Conservation (phyloP, 78 protist species). For the Planoprotostelium fungivorum region DNA sequence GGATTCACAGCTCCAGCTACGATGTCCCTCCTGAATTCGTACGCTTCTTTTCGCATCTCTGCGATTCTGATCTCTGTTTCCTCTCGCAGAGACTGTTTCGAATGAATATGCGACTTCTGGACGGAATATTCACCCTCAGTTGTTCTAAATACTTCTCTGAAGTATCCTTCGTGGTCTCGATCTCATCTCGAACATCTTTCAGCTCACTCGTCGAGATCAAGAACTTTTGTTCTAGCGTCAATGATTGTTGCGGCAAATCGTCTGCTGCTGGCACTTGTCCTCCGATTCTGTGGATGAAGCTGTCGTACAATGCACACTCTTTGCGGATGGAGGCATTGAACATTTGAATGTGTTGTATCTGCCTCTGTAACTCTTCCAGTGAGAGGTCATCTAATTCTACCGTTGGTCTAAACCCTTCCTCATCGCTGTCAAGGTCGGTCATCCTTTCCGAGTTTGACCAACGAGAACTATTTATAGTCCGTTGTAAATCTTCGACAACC, state of each 20-base stretch:
- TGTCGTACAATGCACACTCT: not conserved
- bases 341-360: not conserved
- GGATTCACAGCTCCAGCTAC: not conserved
- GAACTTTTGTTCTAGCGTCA: not conserved
- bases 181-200: not conserved
- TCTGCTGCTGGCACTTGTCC: not conserved
- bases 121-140: not conserved
- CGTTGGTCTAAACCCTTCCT: not conserved
- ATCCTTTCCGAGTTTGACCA: too few species aligned
- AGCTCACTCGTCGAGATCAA: not conserved
- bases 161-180: not conserved
- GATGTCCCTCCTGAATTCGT: conserved; percentile 44
- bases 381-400: not conserved
- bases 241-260: not conserved
- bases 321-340: not conserved
- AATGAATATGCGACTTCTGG: not conserved
- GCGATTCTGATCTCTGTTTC: conserved; percentile 1
- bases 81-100: not conserved
- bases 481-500: too few species aligned
- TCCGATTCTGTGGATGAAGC: not conserved
- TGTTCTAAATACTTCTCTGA: not conserved
- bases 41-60: conserved; percentile 11
- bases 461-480: too few species aligned
- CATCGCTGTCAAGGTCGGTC: not conserved
- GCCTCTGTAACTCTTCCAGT: not conserved